Conservation (phyloP, 495 filamentous ascomycete genomes). For the Xylaria sp. region DNA sequence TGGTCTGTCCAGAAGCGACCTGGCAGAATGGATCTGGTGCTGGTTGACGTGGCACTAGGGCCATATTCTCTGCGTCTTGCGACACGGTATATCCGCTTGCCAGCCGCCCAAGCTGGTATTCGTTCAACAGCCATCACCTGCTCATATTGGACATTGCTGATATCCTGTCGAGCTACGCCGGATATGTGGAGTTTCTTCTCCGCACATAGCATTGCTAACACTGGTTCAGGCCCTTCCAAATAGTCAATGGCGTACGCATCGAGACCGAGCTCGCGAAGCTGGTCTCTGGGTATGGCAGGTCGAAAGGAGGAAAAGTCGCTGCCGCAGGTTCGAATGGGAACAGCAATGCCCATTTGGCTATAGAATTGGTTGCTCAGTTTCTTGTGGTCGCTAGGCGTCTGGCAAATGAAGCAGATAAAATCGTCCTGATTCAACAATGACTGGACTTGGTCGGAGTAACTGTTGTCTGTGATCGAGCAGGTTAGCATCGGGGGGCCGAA, state of each 20-base stretch:
- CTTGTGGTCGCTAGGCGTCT: conserved; percentile 74
- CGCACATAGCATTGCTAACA: conserved; percentile 84
- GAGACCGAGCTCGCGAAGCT: conserved; percentile 69
- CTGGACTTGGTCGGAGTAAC: conserved; percentile 78
- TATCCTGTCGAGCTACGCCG: conserved; percentile 66
- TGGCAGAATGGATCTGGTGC: conserved; percentile 57
- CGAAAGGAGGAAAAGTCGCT: conserved; percentile 57
- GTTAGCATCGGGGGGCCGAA: conserved; percentile 84
- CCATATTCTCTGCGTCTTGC: conserved; percentile 78
- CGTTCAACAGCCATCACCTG: conserved; percentile 54
- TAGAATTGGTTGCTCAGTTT: conserved; percentile 66
- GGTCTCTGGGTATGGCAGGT: conserved; percentile 59
- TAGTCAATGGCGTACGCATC: conserved; percentile 80
- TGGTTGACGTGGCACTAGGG: conserved; percentile 68
- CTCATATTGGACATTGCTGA: conserved; percentile 68
- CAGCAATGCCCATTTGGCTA: conserved; percentile 62
- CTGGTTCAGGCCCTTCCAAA: conserved; percentile 80
- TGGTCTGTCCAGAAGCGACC: conserved; percentile 78
- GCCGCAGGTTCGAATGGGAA: conserved; percentile 67
- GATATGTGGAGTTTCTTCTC: conserved; percentile 70
- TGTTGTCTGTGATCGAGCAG: conserved; percentile 80
- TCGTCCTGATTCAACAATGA: conserved; percentile 67
- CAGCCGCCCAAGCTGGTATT: conserved; percentile 69
- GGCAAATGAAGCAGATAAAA: conserved; percentile 76
- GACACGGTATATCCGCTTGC: conserved; percentile 63